Percentiles rank a stretch among this genome's conserved stretches.
Conservation (phyloP, 805 yeast genomes). For the Zygosaccharomyces gambellarensis region DNA sequence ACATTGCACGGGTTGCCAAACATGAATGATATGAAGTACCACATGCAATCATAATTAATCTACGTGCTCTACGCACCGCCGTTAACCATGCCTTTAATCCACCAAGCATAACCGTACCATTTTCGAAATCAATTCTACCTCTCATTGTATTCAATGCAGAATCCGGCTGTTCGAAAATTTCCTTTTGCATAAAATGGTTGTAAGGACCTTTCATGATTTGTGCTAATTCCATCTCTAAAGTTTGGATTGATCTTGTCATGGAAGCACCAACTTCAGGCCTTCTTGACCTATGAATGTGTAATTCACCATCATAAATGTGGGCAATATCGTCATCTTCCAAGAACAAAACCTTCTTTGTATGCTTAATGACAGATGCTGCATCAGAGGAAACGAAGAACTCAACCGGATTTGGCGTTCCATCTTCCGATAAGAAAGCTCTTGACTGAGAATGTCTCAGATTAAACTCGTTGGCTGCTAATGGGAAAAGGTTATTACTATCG, state of each 20-base stretch:
- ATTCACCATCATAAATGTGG: constrained; percentile 95
- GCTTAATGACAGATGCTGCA: constrained; percentile 93
- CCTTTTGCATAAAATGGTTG: constrained; percentile 97
- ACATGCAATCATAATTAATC: constrained; percentile 97
- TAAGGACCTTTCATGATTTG: constrained; percentile 98
- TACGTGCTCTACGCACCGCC: constrained; percentile 87
- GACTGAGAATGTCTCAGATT: constrained; percentile 84
- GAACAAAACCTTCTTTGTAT: constrained; percentile 93
- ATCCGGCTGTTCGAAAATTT: constrained; percentile 97
- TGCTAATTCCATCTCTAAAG: constrained; percentile 92
- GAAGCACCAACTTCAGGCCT: constrained; percentile 74
- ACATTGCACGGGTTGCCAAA: constrained; percentile 91
- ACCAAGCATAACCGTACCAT: constrained; percentile 72
- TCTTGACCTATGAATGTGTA: constrained; percentile 95
- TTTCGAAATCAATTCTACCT: constrained; percentile 93
- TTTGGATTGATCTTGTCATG: constrained; percentile 93
- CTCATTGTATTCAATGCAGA: constrained; percentile 98
- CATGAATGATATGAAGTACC: constrained; percentile 99
- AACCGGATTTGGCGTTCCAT: constrained; percentile 86
- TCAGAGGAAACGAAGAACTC: constrained; percentile 96
- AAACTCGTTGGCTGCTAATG: constrained; percentile 52
- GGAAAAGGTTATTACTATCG: constrained; percentile 35
- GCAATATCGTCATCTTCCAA: constrained; percentile 98
- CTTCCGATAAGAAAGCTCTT: constrained; percentile 93
- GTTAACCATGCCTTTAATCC: constrained; percentile 83